Conservation (phyloP, 768 basidiomycete species). For the Lactarius sanguifluus region DNA sequence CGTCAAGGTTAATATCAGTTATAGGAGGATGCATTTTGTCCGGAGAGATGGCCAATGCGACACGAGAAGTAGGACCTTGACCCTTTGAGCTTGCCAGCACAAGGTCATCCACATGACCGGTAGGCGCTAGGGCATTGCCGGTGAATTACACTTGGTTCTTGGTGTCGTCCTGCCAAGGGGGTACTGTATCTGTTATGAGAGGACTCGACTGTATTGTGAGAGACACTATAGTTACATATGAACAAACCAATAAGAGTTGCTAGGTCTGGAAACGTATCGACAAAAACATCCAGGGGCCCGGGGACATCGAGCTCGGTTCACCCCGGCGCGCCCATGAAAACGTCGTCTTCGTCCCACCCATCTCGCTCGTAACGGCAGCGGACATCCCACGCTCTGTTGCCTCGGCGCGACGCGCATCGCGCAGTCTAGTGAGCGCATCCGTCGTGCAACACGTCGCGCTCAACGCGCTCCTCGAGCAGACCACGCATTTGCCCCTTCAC, state of each 20-base stretch:
- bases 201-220: not conserved
- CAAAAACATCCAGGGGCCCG: not conserved
- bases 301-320: not conserved
- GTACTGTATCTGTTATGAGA: not conserved
- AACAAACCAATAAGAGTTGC: not conserved
- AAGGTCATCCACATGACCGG: not conserved
- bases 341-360: not conserved
- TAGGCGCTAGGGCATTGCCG: not conserved
- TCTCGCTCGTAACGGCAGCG: not conserved
- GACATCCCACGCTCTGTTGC: not conserved
- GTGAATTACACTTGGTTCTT: not conserved
- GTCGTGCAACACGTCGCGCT: constrained; percentile 69
- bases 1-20: not conserved
- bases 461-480: constrained; percentile 44
- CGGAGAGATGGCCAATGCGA: not conserved
- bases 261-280: not conserved
- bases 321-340: not conserved
- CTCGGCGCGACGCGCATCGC: constrained; percentile 8
- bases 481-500: constrained; percentile 48
- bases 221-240: not conserved
- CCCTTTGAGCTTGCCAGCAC: not conserved
- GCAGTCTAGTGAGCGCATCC: constrained; percentile 52
- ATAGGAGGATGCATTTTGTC: not conserved
- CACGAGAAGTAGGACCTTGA: not conserved
- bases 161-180: not conserved